Base-by-base conservation (phyloP, 345 rosid species). In the Melaleuca quinquenervia region DNA sequence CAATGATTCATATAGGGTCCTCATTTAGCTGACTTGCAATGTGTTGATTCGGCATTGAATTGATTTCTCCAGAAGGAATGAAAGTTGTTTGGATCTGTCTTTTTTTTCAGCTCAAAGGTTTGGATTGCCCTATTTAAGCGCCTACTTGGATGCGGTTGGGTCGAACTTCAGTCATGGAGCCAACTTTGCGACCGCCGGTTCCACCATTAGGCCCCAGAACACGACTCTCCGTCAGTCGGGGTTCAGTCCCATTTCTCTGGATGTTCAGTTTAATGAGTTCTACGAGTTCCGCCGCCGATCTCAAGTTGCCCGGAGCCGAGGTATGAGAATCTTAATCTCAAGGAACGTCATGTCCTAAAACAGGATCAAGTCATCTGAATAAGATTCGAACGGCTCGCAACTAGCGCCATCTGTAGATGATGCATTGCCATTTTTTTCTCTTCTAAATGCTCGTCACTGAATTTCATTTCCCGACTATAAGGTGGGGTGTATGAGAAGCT, bases 131-230 rank as follows among this genome's bases (percentile, higher is more conserved):
- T 92, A 91, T 78, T 88, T 96, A 44, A 95, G 97, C 50, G 96
- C 98, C 32, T 95, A 91, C 83, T 95, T 96, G 14, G 98, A 96
- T 49, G 90, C 98, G 0, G 89, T 96, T 26, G 99, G 99, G 22
- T 90, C 92, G 78, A 95, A 95, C 91, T 97, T 96, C 89, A 92
- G 86, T 76, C 92, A 94, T 26, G 99, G 99, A 26, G 98, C 96
- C 86, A 97, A 96, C 90, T 97, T 96, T 36, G 99, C 99, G 16
- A 96, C 98, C 0, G 97, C 97, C 2, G 99, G 98, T 15, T 97
- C 99, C 5, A 95, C 98, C 58, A 90, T 97, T 54, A 92, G 97
- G 87, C 97, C 95, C 54, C 93, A 90, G 84, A 95, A 95, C 91
- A 86, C 93, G 0, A 95, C 97, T 78, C 91, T 94, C 56, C 92